phyloP scores from a whole-genome alignment of 1,284 basidiomycete genomes.

The Austroboletus rostrupii region DNA sequence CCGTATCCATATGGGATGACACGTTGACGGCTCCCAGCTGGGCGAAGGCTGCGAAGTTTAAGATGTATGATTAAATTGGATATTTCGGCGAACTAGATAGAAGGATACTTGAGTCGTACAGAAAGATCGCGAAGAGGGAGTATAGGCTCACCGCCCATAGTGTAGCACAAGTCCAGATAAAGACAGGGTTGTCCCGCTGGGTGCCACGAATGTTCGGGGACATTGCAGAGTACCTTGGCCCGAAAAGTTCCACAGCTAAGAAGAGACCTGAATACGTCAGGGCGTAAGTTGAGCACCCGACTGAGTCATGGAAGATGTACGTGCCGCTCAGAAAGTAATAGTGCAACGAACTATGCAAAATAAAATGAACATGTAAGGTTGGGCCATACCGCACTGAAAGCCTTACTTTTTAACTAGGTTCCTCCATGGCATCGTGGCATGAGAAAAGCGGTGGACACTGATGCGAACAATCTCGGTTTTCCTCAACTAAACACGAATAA shows the following conservation, averaged over 20 bases:
- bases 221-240: slow-evolving; percentile 60
- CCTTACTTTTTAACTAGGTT: slow-evolving; percentile 89
- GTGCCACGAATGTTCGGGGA: slow-evolving; percentile 67
- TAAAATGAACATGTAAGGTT: not conserved
- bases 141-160: slow-evolving; percentile 69
- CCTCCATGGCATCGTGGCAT: slow-evolving; percentile 86
- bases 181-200: slow-evolving; percentile 61
- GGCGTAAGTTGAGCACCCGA: not conserved
- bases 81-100: slow-evolving; percentile 73
- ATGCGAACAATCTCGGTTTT: not conserved
- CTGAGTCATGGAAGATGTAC: slow-evolving; percentile 3
- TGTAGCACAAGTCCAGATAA: slow-evolving; percentile 64
- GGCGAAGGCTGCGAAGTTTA: slow-evolving; percentile 79
- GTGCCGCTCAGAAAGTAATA: slow-evolving; percentile 83
- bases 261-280: slow-evolving; percentile 47
- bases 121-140: not conserved
- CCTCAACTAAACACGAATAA: slow-evolving; percentile 8
- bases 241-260: slow-evolving; percentile 78
- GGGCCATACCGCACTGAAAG: not conserved
- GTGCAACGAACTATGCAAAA: slow-evolving; percentile 66
- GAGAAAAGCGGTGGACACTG: slow-evolving; percentile 91
- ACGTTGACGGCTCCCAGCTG: slow-evolving; percentile 75
- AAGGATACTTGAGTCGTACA: not conserved
- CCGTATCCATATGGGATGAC: slow-evolving; percentile 86
- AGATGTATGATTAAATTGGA: slow-evolving; percentile 85